Evolutionary conservation across 2,329 filamentous ascomycete species (phyloP), one percentile per base, ranked within the genome.

Genomic region (Clarireedia monteithiana): DNA sequence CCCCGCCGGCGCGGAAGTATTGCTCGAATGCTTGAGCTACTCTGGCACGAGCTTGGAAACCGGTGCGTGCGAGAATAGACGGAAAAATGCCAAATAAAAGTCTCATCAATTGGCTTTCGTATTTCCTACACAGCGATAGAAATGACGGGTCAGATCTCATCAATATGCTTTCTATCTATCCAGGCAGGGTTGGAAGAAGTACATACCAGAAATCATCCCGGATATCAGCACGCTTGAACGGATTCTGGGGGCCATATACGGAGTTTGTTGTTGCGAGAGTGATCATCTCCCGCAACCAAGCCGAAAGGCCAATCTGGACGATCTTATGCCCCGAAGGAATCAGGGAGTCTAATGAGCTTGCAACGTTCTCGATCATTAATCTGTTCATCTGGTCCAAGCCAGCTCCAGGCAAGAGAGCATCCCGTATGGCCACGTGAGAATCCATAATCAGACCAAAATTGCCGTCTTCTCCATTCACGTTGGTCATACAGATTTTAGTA

Each of bases 1-100:
- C 69, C 0, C 72, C 72, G 1, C 66, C 67, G 1, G 61, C 64
- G 52, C 67, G 60, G 49, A 74, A 74, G 60, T 79, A 80, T 17
- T 65, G 48, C 15, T 67, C 34, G 36, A 74, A 71, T 46, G 70
- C 72, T 7, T 62, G 10, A 5, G 27, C 38, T 7, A 53, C 15
- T 20, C 20, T 53, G 12, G 4, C 24, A 0, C 45, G 23, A 42
- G 52, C 52, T 42, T 36, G 26, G 12, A 50, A 14, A 36, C 46
- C 46, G 15, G 26, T 50, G n/a, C 52, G 52, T 39, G 52, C 52
- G 5, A 55, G 48, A 3, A 66, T 64, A 3, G 44, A 53, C 1
- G 51, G 51, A 5, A 53, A 27, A 10, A 53, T 27, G 20, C 30
- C 51, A 6, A 53, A 7, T n/a, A 9, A 34, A 7, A 15, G 23